Evolutionary conservation across 176 grass and related monocot genomes (phyloP).

Genomic region (Urochloa ruziziensis): DNA sequence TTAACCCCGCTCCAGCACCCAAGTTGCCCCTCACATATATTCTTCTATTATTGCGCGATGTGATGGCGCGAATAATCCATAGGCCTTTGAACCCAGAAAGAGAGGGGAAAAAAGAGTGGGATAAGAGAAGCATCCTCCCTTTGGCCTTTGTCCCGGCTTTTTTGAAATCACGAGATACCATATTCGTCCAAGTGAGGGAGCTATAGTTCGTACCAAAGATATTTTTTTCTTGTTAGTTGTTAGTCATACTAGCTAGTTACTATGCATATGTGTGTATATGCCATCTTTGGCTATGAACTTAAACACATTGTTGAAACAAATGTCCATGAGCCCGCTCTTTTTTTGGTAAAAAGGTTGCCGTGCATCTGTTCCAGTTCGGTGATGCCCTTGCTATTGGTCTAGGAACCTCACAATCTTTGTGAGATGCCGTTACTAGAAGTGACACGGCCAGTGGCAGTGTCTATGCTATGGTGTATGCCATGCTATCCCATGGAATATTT

Average conservation of each 20-base stretch:
- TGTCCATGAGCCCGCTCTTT: neutral
- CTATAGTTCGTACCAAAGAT: neutral
- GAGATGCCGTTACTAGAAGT: constrained; percentile 19
- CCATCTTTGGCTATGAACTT: neutral
- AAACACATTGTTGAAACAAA: neutral
- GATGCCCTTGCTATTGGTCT: constrained; percentile 34
- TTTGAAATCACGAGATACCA: constrained; percentile 39
- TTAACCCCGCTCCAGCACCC: constrained; percentile 4
- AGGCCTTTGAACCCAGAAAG: constrained; percentile 18
- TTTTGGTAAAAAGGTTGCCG: constrained; percentile 13
- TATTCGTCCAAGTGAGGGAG: constrained; percentile 22
- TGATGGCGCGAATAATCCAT: constrained; percentile 53
- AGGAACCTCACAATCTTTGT: constrained; percentile 29
- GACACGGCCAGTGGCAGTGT: constrained; percentile 5
- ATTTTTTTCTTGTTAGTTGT: too few species aligned
- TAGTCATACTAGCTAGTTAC: neutral
- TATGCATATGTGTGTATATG: neutral
- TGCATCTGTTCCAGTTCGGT: constrained; percentile 8
- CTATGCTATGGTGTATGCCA: constrained; percentile 8
- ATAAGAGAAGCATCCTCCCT: constrained; percentile 49
- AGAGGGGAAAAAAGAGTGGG: constrained; percentile 11
- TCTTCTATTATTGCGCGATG: constrained; percentile 55
- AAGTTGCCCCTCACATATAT: constrained; percentile 46
- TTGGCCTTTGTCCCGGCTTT: constrained; percentile 38
- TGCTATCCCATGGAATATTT: constrained; percentile 13